Evolutionary conservation across 331 rosid genomes (phyloP).

Genomic region (Malus hybrid): DNA sequence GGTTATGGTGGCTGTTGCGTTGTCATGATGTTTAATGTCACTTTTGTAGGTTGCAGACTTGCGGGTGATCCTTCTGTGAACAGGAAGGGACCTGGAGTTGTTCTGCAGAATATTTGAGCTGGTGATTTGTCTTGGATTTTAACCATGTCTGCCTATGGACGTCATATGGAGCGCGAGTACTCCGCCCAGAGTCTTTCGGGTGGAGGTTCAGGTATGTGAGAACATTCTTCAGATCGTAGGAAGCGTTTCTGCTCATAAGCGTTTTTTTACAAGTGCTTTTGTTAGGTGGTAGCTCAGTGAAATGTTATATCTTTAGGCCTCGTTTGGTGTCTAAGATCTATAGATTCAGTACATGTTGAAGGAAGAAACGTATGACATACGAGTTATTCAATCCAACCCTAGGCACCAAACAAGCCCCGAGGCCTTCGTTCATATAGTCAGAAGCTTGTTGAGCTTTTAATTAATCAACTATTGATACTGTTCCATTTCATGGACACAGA

Average conservation of each 20-base stretch:
- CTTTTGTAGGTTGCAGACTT: constrained; percentile 17
- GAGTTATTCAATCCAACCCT: too few relatives aligned
- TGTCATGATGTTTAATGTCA: neutral
- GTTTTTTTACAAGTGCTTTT: too few relatives aligned
- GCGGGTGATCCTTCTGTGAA: constrained; percentile 15
- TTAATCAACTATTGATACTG: neutral
- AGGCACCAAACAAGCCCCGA: too few relatives aligned
- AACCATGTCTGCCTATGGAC: constrained; percentile 59
- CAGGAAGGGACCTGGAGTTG: constrained; percentile 15
- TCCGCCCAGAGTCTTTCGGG: constrained; percentile 40
- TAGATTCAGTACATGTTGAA: too few relatives aligned
- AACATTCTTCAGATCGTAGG: neutral
- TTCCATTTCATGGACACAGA: constrained; percentile 38
- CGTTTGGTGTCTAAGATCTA: too few relatives aligned
- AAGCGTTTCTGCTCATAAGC: too few relatives aligned
- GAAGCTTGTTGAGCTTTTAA: neutral
- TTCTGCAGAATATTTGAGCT: constrained; percentile 16
- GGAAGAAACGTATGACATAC: too few relatives aligned
- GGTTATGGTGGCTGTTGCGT: neutral
- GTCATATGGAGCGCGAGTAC: constrained; percentile 56
- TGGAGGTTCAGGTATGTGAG: constrained; percentile 43
- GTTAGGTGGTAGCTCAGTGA: neutral
- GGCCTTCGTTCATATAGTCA: neutral
- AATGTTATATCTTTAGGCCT: neutral
- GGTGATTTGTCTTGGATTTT: constrained; percentile 2